phyloP scores from a whole-genome alignment of 768 basidiomycete genomes.

The Auriscalpium vulgare region DNA sequence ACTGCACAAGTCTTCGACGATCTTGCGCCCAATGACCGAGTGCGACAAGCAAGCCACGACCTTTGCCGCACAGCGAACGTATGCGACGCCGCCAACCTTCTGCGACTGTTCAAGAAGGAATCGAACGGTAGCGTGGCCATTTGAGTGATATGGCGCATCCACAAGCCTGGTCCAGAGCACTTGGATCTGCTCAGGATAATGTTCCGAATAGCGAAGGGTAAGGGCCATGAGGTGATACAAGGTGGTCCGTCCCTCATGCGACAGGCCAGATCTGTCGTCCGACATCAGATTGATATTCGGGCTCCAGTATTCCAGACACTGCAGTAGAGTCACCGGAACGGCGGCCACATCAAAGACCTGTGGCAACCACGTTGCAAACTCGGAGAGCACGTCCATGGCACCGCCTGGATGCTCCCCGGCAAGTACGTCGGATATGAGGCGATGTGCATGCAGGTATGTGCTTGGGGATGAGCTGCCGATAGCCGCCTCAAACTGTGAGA shows the following conservation, averaged over 20 bases:
- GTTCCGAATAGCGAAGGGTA: constrained; percentile 65
- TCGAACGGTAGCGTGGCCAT: constrained; percentile 71
- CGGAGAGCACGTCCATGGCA: constrained; percentile 54
- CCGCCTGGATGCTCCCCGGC: constrained; percentile 69
- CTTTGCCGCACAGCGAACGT: constrained; percentile 71
- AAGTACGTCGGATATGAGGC: constrained; percentile 66
- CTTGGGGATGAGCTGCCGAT: constrained; percentile 65
- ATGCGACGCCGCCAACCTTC: constrained; percentile 71
- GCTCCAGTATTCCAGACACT: constrained; percentile 81
- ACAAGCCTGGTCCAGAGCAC: constrained; percentile 76
- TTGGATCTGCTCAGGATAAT: constrained; percentile 72
- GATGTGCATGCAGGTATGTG: constrained; percentile 76
- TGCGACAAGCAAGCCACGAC: constrained; percentile 81
- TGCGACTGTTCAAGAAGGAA: constrained; percentile 86
- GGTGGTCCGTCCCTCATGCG: constrained; percentile 52
- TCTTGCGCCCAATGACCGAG: constrained; percentile 58
- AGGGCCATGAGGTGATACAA: constrained; percentile 81
- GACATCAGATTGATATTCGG: constrained; percentile 63
- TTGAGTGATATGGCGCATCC: constrained; percentile 58
- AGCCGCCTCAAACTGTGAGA: constrained; percentile 68
- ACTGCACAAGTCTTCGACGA: constrained; percentile 79
- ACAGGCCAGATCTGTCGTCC: constrained; percentile 46
- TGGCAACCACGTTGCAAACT: constrained; percentile 68
- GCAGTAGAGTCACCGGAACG: constrained; percentile 56
- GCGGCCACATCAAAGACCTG: constrained; percentile 45